These are phyloP conservation scores for Pouteria campechiana DNA, from an alignment of 179 eudicot species.

Conservation along the genomic window DNA sequence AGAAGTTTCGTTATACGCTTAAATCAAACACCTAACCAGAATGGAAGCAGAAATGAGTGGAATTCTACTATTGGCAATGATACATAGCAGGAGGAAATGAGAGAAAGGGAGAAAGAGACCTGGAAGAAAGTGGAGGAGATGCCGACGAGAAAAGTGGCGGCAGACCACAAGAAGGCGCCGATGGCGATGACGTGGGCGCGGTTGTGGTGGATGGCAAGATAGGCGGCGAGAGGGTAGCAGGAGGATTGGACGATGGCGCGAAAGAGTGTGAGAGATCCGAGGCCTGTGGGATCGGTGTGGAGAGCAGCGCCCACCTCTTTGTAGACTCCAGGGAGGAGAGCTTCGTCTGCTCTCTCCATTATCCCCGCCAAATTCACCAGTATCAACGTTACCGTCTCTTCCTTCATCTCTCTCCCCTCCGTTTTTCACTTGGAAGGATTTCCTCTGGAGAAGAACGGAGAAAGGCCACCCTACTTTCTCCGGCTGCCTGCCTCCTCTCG, in stretches of 20 bases:
- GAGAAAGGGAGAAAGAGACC: slow-evolving; percentile 8
- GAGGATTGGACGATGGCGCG: slow-evolving; percentile 35
- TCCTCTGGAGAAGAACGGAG: no score
- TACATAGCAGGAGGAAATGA: no score
- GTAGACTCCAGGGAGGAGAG: slow-evolving; percentile 35
- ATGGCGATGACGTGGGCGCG: slow-evolving; percentile 24
- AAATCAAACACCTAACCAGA: no score
- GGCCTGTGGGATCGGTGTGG: slow-evolving; percentile 27
- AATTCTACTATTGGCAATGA: no score
- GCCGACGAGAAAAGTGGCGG: slow-evolving; percentile 42
- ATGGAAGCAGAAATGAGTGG: no score
- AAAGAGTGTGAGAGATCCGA: slow-evolving; percentile 27
- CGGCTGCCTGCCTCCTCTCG: no score
- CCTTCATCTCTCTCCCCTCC: slow-evolving; percentile 18
- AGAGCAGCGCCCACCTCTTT: slow-evolving; percentile 36
- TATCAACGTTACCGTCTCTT: slow-evolving; percentile 23
- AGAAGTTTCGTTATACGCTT: no score
- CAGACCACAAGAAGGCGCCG: slow-evolving; percentile 32
- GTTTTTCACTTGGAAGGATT: no score
- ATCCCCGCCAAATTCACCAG: slow-evolving; percentile 39
- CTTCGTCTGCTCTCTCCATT: slow-evolving; percentile 38
- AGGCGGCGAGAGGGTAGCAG: slow-evolving; percentile 36
- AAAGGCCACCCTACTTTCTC: no score
- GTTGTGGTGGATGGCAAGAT: slow-evolving; percentile 27
- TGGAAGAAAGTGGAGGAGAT: slow-evolving; percentile 27